Evolutionary conservation across 2,329 filamentous ascomycete species (phyloP).

Genomic region (Stemphylium beticola): DNA sequence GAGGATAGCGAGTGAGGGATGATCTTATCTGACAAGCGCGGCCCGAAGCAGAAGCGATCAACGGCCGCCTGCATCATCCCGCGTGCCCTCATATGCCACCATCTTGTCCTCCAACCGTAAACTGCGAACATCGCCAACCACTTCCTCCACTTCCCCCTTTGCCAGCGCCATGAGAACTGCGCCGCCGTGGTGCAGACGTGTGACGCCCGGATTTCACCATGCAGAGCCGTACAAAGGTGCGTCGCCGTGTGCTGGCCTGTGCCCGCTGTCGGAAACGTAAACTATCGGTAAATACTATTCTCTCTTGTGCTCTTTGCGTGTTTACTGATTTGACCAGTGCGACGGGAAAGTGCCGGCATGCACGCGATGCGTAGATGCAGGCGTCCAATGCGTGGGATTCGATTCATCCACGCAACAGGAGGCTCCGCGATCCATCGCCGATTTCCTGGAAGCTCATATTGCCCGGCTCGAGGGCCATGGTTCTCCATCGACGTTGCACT

Average conservation of each 20-base stretch:
- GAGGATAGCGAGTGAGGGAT: slow-evolving; percentile 12
- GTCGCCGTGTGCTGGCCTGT: slow-evolving; percentile 45
- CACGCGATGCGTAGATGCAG: slow-evolving; percentile 41
- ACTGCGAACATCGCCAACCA: slow-evolving; percentile 18
- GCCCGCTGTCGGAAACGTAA: slow-evolving; percentile 46
- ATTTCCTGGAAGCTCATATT: slow-evolving; percentile 43
- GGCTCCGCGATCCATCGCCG: slow-evolving; percentile 42
- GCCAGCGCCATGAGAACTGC: slow-evolving; percentile 31
- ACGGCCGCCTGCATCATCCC: slow-evolving; percentile 20
- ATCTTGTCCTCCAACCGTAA: slow-evolving; percentile 10
- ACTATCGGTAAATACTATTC: slow-evolving; percentile 35
- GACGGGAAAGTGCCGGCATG: slow-evolving; percentile 46
- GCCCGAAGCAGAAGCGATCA: slow-evolving; percentile 20
- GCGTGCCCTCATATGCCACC: slow-evolving; percentile 11
- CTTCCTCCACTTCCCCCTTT: slow-evolving; percentile 5
- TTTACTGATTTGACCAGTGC: slow-evolving; percentile 30
- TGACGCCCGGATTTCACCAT: slow-evolving; percentile 26
- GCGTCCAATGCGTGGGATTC: slow-evolving; percentile 43
- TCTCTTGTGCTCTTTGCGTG: neutral
- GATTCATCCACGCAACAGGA: slow-evolving; percentile 44
- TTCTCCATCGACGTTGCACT: slow-evolving; percentile 22
- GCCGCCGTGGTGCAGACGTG: slow-evolving; percentile 18
- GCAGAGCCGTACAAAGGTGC: slow-evolving; percentile 44
- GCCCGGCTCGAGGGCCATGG: slow-evolving; percentile 30
- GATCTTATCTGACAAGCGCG: slow-evolving; percentile 26